Evolutionary conservation across 2,329 filamentous ascomycete species (phyloP), one percentile per base, ranked within the genome.

Genomic region (Pseudocercospora fijiensis): DNA sequence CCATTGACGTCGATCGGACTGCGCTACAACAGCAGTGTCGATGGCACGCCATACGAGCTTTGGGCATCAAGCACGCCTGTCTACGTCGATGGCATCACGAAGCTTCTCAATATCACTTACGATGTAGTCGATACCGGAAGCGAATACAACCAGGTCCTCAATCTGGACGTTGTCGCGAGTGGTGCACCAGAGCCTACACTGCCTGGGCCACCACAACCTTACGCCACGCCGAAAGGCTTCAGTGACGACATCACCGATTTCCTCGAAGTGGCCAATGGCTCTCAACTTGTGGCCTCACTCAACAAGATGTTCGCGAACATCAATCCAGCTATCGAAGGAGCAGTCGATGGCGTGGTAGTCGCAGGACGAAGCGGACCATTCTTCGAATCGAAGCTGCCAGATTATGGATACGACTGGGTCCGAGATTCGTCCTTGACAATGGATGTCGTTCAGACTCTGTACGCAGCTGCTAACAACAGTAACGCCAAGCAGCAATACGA

Each of bases 381-480:
- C 22, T 73, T 72, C 60, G 60, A 64, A 4, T 68, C 72, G 26
- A 69, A 65, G 11, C 51, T 68, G 13, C 73, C 73, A 8, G 71
- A 74, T 55, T 75, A 75, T 63, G 70, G 68, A n/a, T 76, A 76
- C 61, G 72, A 74, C 58, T 76, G 74, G 73, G 72, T 74, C 2
- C 65, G 73, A 52, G 73, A 75, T 45, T 68, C 70, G 18, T 70
- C 68, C 0, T 58, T 75, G 41, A 75, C 73, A 4, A 70, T 74
- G 64, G 72, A 75, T 33, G 73, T 74, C 7, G 72, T 74, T 2
- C 52, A 69, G 51, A 65, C 55, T 11, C 63, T 74, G 10, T 74
- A 75, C 60, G 53, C 62, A 6, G 69, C 69, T n/a, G 67, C 72
- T 4, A 70, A 65, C 7, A 65, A 69, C 10, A 26, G 28, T 22